Base-by-base conservation (phyloP, 2,329 filamentous ascomycete species). In the Sclerotinia nivalis region DNA sequence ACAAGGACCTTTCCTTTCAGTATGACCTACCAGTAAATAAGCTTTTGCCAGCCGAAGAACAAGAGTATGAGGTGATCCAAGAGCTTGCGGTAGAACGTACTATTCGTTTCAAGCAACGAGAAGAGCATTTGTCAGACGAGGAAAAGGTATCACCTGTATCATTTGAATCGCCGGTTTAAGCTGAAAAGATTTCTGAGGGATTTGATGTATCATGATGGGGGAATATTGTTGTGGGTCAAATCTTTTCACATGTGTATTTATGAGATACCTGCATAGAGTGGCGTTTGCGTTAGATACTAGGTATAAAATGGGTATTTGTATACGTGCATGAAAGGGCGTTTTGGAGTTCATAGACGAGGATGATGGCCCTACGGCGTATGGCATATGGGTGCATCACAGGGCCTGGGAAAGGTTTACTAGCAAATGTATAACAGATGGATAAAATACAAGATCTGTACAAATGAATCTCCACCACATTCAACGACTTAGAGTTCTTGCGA, bases 261-360 rank as follows among this genome's bases (percentile, higher is more conserved):
- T 61, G 55, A 68, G 45, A 60, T 61, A 61, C 45, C 28, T 62
- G 56, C 60, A 69, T 69, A 54, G 25, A 47, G 28, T 18, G 69
- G 69, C 66, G 69, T 56, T 64, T 52, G 45, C 6, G 40, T 34
- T 65, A 56, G 60, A 66, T 31, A 66, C 49, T 65, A 65, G 60
- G 55, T 31, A 66, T 66, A 49, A 62, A 62, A 62, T 68, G 28
- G 66, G 49, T 25, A 49, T 61, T 68, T 45, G 56, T 40, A 50
- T 68, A 50, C n/a, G 10, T 68, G 31, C 66, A 62, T 52, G 20
- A 43, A 25, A 62, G 37, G 66, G 66, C 49, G 66, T 69, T 54
- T 62, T 64, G 66, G 66, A 62, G 66, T 64, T 64, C 31, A 18
- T 45, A 28, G 13, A 52, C n/a, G 40, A 40, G 31, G 31, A 52